Evolutionary conservation across 2,329 filamentous ascomycete genomes (phyloP).

Genomic region (Apiospora sp.): DNA sequence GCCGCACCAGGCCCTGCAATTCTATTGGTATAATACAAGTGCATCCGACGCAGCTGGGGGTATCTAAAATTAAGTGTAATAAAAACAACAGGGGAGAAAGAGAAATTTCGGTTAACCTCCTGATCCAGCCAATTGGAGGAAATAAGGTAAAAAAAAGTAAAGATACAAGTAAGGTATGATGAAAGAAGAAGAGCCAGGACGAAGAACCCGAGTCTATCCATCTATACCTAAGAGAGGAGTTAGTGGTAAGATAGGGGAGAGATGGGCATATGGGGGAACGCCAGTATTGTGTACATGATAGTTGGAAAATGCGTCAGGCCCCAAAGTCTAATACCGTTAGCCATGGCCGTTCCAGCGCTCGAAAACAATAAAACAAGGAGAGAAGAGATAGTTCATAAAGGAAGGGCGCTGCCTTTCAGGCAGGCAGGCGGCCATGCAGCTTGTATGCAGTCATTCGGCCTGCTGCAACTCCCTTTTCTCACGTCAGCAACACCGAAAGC

Average conservation of each 20-base stretch:
- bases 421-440: background rate
- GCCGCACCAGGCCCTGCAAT: background rate
- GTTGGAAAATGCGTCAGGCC: constrained; percentile 14
- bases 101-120: background rate
- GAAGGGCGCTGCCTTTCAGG: background rate
- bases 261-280: background rate
- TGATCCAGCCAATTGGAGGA: background rate
- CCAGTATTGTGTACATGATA: background rate
- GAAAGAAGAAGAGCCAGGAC: background rate
- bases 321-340: background rate
- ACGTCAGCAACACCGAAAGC: background rate
- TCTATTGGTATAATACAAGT: background rate
- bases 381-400: background rate
- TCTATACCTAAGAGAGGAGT: background rate
- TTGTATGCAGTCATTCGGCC: background rate
- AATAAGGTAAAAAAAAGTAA: background rate
- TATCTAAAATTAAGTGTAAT: background rate
- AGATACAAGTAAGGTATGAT: background rate
- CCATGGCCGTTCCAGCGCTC: background rate
- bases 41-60: background rate
- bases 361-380: constrained; percentile 11
- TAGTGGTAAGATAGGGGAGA: background rate
- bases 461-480: background rate
- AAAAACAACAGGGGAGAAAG: background rate
- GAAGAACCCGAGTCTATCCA: background rate